phyloP scores from a whole-genome alignment of 2,329 filamentous ascomycete species.

The Microcyclospora pomicola region DNA sequence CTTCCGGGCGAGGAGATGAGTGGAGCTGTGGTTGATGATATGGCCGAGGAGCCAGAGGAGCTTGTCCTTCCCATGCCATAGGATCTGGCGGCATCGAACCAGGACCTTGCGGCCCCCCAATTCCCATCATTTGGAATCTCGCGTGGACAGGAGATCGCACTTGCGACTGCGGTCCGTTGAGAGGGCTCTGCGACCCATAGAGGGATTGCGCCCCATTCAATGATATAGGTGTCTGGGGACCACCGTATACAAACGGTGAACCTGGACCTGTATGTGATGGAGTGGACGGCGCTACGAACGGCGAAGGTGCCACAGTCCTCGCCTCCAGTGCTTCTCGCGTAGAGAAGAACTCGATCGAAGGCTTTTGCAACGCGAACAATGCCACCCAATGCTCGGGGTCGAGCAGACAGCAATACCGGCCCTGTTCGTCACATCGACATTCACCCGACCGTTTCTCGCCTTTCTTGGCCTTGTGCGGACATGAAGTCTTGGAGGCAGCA shows the following conservation, averaged over 20 bases:
- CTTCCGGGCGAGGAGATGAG: constrained; percentile 1
- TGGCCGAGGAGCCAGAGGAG: constrained; percentile 12
- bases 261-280: constrained; percentile 8
- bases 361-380: constrained; percentile 17
- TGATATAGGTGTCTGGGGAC: constrained; percentile 3
- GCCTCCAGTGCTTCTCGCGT: constrained; percentile 16
- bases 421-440: constrained; percentile 22
- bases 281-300: constrained; percentile 2
- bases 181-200: neutral
- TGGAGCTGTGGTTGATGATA: constrained; percentile 6
- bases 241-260: constrained; percentile 2
- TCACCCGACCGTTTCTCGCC: constrained; percentile 21
- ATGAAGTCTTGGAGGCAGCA: constrained; percentile 13
- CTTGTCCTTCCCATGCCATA: constrained; percentile 15
- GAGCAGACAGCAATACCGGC: constrained; percentile 21
- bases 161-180: constrained; percentile 4
- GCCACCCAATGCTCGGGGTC: constrained; percentile 20
- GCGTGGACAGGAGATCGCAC: constrained; percentile 5
- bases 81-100: constrained; percentile 10
- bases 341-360: constrained; percentile 16
- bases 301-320: constrained; percentile 5
- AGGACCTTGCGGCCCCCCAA: constrained; percentile 15
- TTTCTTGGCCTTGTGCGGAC: constrained; percentile 22
- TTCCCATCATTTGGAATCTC: constrained; percentile 21
- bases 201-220: neutral